Conservation (phyloP, 139 green algal genomes). For the Picochlorum sp. region DNA sequence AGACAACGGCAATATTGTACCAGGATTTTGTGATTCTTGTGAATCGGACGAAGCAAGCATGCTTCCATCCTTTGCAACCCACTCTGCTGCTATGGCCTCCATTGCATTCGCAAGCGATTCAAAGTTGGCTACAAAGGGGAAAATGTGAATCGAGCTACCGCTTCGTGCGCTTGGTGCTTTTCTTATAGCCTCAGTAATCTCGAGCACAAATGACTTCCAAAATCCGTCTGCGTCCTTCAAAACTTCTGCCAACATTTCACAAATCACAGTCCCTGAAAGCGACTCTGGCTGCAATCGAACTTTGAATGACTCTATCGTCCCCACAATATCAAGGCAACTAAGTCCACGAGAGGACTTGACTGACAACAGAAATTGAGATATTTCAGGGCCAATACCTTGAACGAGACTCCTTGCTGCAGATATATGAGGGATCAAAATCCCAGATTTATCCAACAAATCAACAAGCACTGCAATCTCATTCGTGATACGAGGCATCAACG, state of each 20-base stretch:
- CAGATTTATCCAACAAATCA: background rate
- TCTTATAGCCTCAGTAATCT: background rate
- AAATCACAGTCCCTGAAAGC: too few relatives aligned
- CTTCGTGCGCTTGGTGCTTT: slow-evolving; percentile 4
- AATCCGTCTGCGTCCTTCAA: too few relatives aligned
- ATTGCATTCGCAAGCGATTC: slow-evolving; percentile 15
- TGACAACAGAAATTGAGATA: background rate
- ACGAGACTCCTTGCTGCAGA: background rate
- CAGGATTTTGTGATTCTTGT: background rate
- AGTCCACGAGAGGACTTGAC: background rate
- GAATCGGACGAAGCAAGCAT: slow-evolving; percentile 24
- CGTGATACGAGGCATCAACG: too few relatives aligned
- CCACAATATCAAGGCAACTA: too few relatives aligned
- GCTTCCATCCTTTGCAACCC: background rate
- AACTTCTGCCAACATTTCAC: too few relatives aligned
- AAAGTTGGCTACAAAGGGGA: slow-evolving; percentile 45
- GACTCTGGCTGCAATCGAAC: too few relatives aligned
- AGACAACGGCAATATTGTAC: background rate
- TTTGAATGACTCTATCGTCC: too few relatives aligned
- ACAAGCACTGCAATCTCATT: slow-evolving; percentile 1
- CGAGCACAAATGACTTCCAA: background rate
- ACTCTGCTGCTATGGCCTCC: slow-evolving; percentile 16
- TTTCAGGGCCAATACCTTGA: background rate
- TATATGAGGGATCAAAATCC: background rate
- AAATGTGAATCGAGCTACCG: slow-evolving; percentile 22